Percentiles rank a stretch among this genome's conserved stretches.
These are phyloP conservation scores for Tillandsia leiboldiana DNA, from an alignment of 176 grass and related monocot species.

Conservation along the genomic window DNA sequence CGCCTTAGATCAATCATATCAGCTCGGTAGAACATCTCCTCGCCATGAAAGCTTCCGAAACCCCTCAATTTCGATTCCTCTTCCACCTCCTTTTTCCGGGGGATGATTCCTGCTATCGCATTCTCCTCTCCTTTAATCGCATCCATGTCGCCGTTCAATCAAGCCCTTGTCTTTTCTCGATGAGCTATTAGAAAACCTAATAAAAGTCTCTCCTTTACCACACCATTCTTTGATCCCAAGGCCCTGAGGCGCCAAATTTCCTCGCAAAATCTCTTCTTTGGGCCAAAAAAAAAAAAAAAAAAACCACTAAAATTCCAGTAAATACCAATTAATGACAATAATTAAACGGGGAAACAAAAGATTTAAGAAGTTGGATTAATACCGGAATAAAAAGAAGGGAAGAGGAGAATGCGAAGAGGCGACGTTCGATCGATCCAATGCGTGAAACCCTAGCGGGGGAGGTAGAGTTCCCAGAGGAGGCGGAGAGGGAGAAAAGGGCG, in stretches of 20 bases:
- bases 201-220: neutral
- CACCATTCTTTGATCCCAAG: neutral
- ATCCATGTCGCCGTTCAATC: constrained; percentile 9
- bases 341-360: no score
- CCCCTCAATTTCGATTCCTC: constrained; percentile 2
- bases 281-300: neutral
- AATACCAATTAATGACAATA: neutral
- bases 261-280: neutral
- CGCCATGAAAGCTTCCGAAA: constrained; percentile 11
- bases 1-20: constrained; percentile 60
- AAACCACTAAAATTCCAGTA: neutral
- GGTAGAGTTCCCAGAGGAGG: neutral
- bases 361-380: neutral
- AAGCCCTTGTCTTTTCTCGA: neutral
- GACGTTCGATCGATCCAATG: neutral
- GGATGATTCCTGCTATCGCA: neutral
- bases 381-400: neutral
- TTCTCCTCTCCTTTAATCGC: neutral
- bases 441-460: neutral
- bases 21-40: constrained; percentile 50
- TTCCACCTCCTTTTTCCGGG: neutral
- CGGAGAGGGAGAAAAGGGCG: neutral
- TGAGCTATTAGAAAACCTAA: neutral
- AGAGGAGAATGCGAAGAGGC: neutral
- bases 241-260: neutral